Evolutionary conservation across 2,329 filamentous ascomycete species (phyloP).

Genomic region (Gliomastix tumulicola): DNA sequence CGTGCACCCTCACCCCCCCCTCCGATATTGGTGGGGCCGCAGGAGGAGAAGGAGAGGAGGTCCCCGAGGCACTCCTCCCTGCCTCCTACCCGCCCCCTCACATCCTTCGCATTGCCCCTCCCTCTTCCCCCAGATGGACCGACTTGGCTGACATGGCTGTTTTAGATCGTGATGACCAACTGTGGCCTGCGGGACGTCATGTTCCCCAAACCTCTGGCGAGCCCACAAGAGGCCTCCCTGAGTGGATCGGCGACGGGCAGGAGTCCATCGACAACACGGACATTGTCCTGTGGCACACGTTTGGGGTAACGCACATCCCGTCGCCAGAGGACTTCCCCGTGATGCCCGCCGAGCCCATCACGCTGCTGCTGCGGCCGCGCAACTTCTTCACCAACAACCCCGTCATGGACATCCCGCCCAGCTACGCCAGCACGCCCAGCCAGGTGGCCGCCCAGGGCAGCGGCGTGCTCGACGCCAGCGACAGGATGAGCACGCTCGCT

Average conservation of each 20-base stretch:
- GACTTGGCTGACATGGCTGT: neutral
- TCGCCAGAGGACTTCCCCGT: slow-evolving; percentile 86
- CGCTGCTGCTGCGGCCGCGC: slow-evolving; percentile 66
- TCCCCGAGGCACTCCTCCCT: too few relatives aligned
- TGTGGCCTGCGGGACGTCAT: slow-evolving; percentile 81
- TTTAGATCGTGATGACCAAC: slow-evolving; percentile 68
- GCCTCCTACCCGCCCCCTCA: too few relatives aligned
- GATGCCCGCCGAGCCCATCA: slow-evolving; percentile 86
- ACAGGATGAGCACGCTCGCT: slow-evolving; percentile 38
- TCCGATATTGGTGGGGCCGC: too few relatives aligned
- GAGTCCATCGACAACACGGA: slow-evolving; percentile 73
- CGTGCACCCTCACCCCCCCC: too few relatives aligned
- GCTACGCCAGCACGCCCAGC: slow-evolving; percentile 65
- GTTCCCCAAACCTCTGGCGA: slow-evolving; percentile 83
- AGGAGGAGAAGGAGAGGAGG: too few relatives aligned
- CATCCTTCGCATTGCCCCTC: too few relatives aligned
- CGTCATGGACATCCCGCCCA: slow-evolving; percentile 73
- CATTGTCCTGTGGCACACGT: slow-evolving; percentile 89
- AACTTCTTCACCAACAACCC: slow-evolving; percentile 82
- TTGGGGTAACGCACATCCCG: slow-evolving; percentile 85
- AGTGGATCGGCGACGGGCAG: slow-evolving; percentile 68
- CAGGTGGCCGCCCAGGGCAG: slow-evolving; percentile 42
- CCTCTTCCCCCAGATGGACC: too few relatives aligned
- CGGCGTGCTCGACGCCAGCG: slow-evolving; percentile 34
- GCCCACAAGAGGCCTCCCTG: slow-evolving; percentile 63